Base-by-base conservation (phyloP, 352 stramenopile species). In the Discostella stelligera region DNA sequence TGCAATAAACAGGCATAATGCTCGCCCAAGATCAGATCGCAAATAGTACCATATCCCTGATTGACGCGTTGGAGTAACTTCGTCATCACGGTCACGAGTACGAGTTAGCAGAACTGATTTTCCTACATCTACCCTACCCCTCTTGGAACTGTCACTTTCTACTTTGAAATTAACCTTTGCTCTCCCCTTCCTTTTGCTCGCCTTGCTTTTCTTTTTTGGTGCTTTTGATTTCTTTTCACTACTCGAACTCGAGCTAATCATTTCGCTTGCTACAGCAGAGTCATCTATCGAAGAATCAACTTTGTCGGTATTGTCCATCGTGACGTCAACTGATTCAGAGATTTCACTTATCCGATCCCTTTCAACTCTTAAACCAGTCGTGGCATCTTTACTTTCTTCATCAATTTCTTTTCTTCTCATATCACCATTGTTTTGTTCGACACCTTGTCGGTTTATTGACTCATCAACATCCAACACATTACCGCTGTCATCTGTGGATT, bases 11-110 rank as follows among this genome's bases (percentile, higher is more conserved):
- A 80, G 56, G 25, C 63, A 39, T n/a, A 59, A n/a, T 21, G 73
- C 60, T 21, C 73, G 30, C 10, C 58, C 53, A 25, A 80, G 73
- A 72, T 80, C 73, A 44, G 73, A 75, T 56, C 52, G 37, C 32
- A 75, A 11, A 25, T 55, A 75, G 11, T 39, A 20, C 8, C 9
- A 68, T 18, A 75, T 75, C 20, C 67, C 58, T 54, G 55, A 53
- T 41, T 63, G 39, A 16, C 18, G 56, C 23, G 56, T 13, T 16
- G 21, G 25, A 67, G 62, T 46, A 44, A 75, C 30, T 44, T 73
- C 65, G 32, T 48, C 37, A 59, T 61, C 53, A 41, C 61, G 2
- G 4, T 9, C 60, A 18, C 41, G 56, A 48, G 67, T 68, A 13
- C 55, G 56, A 48, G 67, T 64, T 21, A 63, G 6, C 10, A 53